Conservation (phyloP, 1,284 basidiomycete species). For the Fistulinella cinereoalba region DNA sequence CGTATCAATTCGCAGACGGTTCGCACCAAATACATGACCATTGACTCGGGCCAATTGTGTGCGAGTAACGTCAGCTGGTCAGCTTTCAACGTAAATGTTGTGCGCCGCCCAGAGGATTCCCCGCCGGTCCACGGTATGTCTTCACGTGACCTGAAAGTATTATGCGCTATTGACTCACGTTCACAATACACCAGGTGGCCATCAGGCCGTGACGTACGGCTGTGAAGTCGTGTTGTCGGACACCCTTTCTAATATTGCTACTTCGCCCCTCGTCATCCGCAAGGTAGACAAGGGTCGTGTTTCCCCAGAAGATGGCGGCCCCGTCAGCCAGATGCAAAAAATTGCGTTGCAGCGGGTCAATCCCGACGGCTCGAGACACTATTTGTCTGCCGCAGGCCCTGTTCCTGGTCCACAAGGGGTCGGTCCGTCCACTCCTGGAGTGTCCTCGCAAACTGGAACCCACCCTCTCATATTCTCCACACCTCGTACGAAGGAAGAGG, state of each 20-base stretch:
- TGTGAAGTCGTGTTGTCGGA: slow-evolving; percentile 86
- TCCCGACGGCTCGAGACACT: slow-evolving; percentile 75
- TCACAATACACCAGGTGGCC: slow-evolving; percentile 51
- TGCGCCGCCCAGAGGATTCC: slow-evolving; percentile 60
- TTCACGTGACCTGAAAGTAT: slow-evolving; percentile 50
- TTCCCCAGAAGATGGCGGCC: slow-evolving; percentile 78
- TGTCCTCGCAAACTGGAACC: slow-evolving; percentile 70
- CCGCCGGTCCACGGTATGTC: slow-evolving; percentile 55
- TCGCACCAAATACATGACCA: slow-evolving; percentile 94
- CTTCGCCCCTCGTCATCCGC: slow-evolving; percentile 84
- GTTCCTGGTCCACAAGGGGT: slow-evolving; percentile 70
- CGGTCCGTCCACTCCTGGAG: slow-evolving; percentile 61
- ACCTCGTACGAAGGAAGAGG: slow-evolving; percentile 69
- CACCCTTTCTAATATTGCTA: slow-evolving; percentile 78
- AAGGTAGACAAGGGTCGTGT: slow-evolving; percentile 92
- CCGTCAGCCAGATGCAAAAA: slow-evolving; percentile 96
- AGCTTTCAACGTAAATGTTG: slow-evolving; percentile 89
- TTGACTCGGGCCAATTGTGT: slow-evolving; percentile 79
- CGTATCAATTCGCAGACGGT: slow-evolving; percentile 97
- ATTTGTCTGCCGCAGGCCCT: slow-evolving; percentile 81
- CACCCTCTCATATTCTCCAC: slow-evolving; percentile 77
- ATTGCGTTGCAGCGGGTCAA: slow-evolving; percentile 86
- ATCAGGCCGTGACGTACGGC: slow-evolving; percentile 86
- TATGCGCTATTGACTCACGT: slow-evolving; percentile 36
- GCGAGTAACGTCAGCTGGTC: slow-evolving; percentile 89